Evolutionary conservation across 352 stramenopile genomes (phyloP).

Genomic region (Phytophthora macrochlamydospora): DNA sequence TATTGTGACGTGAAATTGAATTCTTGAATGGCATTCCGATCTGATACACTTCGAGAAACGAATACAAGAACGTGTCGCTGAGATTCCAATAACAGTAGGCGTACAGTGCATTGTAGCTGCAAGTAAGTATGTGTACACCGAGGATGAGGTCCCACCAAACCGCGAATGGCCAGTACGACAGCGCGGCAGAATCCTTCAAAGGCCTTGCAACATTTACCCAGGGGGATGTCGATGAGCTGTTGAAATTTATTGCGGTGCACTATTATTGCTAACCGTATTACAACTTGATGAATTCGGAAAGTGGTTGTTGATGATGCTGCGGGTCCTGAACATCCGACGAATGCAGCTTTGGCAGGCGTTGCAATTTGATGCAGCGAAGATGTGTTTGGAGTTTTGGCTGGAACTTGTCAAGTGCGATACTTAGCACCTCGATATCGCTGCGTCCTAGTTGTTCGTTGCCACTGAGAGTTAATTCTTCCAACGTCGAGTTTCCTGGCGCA

Average conservation of each 20-base stretch:
- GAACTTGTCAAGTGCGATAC: slow-evolving; percentile 43
- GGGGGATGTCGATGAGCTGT: too few relatives aligned
- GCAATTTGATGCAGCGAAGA: slow-evolving; percentile 64
- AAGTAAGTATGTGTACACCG: slow-evolving; percentile 12
- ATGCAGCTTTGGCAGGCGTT: slow-evolving; percentile 48
- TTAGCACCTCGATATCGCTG: slow-evolving; percentile 43
- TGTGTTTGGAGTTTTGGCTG: slow-evolving; percentile 49
- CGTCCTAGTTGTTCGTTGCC: slow-evolving; percentile 56
- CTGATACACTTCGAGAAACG: slow-evolving; percentile 33
- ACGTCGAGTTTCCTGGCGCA: slow-evolving; percentile 54
- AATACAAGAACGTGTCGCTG: slow-evolving; percentile 16
- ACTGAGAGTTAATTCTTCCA: slow-evolving; percentile 71
- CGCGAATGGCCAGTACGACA: slow-evolving; percentile 19
- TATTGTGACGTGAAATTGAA: slow-evolving; percentile 21
- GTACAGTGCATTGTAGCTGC: slow-evolving; percentile 26
- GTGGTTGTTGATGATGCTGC: slow-evolving; percentile 14
- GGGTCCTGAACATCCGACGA: slow-evolving; percentile 11
- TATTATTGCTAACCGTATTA: background rate
- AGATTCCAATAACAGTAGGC: slow-evolving; percentile 33
- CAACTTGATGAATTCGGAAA: slow-evolving; percentile 39
- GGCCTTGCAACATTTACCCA: too few relatives aligned
- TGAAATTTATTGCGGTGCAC: too few relatives aligned
- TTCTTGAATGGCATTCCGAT: slow-evolving; percentile 24
- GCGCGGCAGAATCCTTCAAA: too few relatives aligned
- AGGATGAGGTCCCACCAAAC: slow-evolving; percentile 30